Base-by-base conservation (phyloP, 2,329 filamentous ascomycete species). In the Diplodia corticola region DNA sequence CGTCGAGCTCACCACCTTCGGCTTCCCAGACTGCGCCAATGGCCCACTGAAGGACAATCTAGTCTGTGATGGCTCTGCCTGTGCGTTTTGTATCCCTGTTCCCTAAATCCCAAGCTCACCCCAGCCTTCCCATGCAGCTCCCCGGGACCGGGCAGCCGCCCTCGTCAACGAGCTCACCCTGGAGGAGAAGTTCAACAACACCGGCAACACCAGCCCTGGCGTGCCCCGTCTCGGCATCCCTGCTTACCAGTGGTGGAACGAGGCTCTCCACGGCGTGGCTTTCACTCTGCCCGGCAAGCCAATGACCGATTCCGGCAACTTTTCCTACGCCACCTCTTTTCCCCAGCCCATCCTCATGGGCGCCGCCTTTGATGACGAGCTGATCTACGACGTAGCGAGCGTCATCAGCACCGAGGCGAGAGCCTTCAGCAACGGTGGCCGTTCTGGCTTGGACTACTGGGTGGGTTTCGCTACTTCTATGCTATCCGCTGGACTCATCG, bases 271-370 rank as follows among this genome's bases (percentile, higher is more conserved):
- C 4, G 88, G 88, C 1, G 79, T 90, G 0, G 87, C 84, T 4
- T 65, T 33, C 53, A 72, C 69, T 4, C 82, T 81, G 22, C 83
- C 83, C 0, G 87, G 86, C 0, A 84, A 85, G 5, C 79, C 82
- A 33, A 88, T 87, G 73, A 79, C 81, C 15, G 74, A 73, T 10
- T 77, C 76, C 13, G 84, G 83, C 2, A 76, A 83, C 12, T 90
- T 83, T 72, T 84, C 80, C 68, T 85, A 84, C 71, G 85, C 88
- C 0, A 90, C 88, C 0, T 87, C 85, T 0, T 91, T 90, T 71
- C 87, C 88, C 0, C 83, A 85, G 72, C 88, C 88, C 0, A 88
- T 91, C 61, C 75, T 84, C 1, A 83, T 88, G 70, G 84, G 84
- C 24, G 86, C 88, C 0, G 83, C 88, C 0, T 88, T 91, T 69